Percentiles rank a stretch among this genome's conserved stretches.
phyloP scores from a whole-genome alignment of 805 yeast genomes.

The Brettanomyces sp. region DNA sequence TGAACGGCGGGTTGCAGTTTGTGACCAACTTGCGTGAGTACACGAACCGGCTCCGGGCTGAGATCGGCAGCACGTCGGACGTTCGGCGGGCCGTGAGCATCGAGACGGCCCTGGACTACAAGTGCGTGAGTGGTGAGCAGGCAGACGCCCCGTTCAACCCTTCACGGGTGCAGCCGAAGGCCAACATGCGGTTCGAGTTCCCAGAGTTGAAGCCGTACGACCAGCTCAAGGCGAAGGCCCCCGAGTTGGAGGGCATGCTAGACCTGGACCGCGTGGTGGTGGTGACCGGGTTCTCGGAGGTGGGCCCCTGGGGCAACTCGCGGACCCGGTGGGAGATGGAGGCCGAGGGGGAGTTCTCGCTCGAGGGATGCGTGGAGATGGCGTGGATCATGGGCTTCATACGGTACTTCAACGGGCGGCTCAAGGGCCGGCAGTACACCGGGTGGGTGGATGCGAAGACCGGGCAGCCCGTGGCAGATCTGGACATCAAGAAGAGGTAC shows the following conservation, averaged over 20 bases:
- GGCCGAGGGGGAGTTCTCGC: conserved; percentile 84
- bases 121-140: conserved; percentile 74
- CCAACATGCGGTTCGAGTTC: conserved; percentile 90
- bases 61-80: conserved; percentile 73
- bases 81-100: conserved; percentile 91
- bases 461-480: conserved; percentile 86
- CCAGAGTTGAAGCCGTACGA: conserved; percentile 76
- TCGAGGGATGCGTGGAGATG: conserved; percentile 98
- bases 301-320: conserved; percentile 99
- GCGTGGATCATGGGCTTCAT: conserved; percentile 99
- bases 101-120: conserved; percentile 84
- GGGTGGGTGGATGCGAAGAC: conserved; percentile 98
- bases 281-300: conserved; percentile 97
- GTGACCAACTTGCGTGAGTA: conserved; percentile 85
- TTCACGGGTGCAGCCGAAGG: conserved; percentile 81
- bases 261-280: conserved; percentile 90
- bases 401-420: conserved; percentile 85
- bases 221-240: conserved; percentile 57
- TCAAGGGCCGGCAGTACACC: conserved; percentile 83
- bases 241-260: conserved; percentile 79
- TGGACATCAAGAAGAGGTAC: conserved; percentile 84
- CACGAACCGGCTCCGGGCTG: conserved; percentile 70
- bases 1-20: conserved; percentile 97
- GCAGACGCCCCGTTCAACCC: conserved; percentile 81
- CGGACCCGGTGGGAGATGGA: conserved; percentile 99